Conservation (phyloP, 148 eudicot species). For the Dianthus caryophyllus region DNA sequence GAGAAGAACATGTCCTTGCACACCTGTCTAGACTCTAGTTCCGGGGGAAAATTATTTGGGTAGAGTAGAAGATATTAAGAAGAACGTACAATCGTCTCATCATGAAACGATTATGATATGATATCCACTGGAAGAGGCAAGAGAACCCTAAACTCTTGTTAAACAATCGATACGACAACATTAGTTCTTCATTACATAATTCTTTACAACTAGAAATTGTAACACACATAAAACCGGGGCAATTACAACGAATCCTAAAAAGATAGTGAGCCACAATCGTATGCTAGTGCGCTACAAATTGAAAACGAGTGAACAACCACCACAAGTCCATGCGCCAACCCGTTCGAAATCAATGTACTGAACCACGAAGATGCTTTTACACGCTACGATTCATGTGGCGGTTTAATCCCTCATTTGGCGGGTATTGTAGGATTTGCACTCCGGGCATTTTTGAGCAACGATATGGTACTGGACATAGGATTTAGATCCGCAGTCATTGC, state of each 20-base stretch:
- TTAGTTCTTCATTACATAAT: no score
- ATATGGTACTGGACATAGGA: constrained; percentile 68
- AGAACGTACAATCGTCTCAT: no score
- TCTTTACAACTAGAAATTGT: no score
- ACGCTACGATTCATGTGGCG: neutral
- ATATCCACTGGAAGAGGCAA: no score
- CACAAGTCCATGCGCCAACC: neutral
- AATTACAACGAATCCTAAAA: neutral
- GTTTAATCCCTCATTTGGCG: constrained; percentile 58
- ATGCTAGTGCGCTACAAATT: neutral
- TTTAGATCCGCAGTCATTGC: constrained; percentile 76
- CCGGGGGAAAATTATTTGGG: no score
- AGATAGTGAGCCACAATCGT: neutral
- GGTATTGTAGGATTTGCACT: constrained; percentile 83
- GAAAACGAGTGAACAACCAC: neutral
- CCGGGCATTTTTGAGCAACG: constrained; percentile 74
- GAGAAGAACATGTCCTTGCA: no score
- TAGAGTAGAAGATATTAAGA: no score
- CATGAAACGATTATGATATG: no score
- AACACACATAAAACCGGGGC: neutral
- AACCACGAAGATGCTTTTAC: neutral
- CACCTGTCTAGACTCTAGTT: no score
- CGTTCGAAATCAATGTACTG: neutral
- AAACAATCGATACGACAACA: no score
- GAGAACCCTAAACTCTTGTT: no score